Conservation (phyloP, 441 rosid species). For the Hypseocharis bilobata region DNA sequence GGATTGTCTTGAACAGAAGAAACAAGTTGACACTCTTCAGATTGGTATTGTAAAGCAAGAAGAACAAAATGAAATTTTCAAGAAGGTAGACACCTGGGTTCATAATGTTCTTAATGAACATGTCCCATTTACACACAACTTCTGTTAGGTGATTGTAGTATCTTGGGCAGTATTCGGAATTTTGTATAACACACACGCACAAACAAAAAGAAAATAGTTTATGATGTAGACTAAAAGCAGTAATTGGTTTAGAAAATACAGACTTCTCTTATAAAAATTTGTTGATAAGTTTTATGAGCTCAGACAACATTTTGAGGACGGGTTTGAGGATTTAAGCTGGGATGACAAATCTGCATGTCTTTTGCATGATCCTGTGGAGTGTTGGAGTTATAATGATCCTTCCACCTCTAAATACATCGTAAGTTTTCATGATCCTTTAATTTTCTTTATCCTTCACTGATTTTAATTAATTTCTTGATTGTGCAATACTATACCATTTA, state of each 20-base stretch:
- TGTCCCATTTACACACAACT: not conserved
- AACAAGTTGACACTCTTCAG: constrained; percentile 46
- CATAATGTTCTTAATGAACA: constrained; percentile 8
- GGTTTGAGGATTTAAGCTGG: constrained; percentile 40
- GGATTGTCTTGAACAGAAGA: constrained; percentile 54
- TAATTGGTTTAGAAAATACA: constrained; percentile 7
- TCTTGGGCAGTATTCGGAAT: not conserved
- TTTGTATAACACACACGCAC: too few species aligned
- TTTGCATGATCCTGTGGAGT: constrained; percentile 55
- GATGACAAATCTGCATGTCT: constrained; percentile 63
- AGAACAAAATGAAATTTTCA: constrained; percentile 45
- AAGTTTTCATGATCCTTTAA: constrained; percentile 30
- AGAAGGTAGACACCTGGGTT: constrained; percentile 40
- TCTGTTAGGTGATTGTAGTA: not conserved
- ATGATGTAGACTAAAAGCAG: too few species aligned
- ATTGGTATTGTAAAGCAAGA: constrained; percentile 48
- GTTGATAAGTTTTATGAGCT: constrained; percentile 60
- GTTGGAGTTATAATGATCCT: constrained; percentile 74
- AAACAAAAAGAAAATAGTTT: too few species aligned
- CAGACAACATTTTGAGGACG: constrained; percentile 45
- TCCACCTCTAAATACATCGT: constrained; percentile 77
- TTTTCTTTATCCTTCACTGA: constrained; percentile 17
- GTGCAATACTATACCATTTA: too few species aligned
- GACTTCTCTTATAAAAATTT: constrained; percentile 38
- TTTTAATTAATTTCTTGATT: too few species aligned